These are phyloP conservation scores for Spinacia oleracea DNA, from an alignment of 179 eudicot genomes.

Conservation along the genomic window DNA sequence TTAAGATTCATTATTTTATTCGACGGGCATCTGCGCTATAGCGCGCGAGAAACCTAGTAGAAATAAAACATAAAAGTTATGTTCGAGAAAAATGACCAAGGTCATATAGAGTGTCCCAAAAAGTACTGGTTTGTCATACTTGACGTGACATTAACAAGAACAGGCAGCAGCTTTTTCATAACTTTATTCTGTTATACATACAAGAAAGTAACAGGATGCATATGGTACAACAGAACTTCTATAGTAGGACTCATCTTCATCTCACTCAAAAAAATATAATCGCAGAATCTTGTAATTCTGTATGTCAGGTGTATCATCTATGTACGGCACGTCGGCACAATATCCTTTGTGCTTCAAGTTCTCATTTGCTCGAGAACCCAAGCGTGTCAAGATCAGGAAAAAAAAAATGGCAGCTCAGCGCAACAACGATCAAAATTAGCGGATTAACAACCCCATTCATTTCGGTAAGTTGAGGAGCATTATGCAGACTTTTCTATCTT, in stretches of 20 bases:
- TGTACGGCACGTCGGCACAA: conserved; percentile 13
- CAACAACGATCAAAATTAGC: neutral
- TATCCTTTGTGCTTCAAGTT: conserved; percentile 5
- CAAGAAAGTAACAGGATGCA: neutral
- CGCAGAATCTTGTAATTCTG: neutral
- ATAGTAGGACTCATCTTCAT: neutral
- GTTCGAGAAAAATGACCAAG: too few relatives aligned
- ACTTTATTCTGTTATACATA: neutral
- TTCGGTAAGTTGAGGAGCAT: neutral
- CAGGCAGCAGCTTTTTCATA: neutral
- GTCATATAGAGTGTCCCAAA: too few relatives aligned
- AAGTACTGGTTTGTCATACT: neutral
- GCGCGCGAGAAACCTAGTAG: too few relatives aligned
- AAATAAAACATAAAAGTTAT: too few relatives aligned
- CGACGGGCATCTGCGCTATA: too few relatives aligned
- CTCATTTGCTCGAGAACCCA: neutral
- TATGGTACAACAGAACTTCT: conserved; percentile 12
- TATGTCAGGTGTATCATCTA: conserved; percentile 1
- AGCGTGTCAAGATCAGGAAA: neutral
- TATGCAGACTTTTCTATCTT: neutral
- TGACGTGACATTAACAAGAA: neutral
- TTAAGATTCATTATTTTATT: too few relatives aligned
- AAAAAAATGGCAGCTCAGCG: neutral
- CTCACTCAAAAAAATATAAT: neutral
- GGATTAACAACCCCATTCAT: neutral